Evolutionary conservation across 1,139 yeast species (phyloP).

Genomic region (Yamadazyma triangularis): DNA sequence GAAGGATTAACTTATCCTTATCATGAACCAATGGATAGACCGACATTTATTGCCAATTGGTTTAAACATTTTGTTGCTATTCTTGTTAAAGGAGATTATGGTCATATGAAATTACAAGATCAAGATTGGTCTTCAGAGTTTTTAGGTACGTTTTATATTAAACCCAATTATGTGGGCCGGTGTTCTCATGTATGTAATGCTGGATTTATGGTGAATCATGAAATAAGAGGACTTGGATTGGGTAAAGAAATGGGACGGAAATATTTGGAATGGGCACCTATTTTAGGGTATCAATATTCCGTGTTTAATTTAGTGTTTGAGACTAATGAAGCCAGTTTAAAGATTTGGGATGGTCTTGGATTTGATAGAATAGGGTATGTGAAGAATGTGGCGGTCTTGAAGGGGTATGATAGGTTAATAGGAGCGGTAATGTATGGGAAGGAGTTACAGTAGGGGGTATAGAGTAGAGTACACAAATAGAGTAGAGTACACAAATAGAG

Average conservation of each 20-base stretch:
- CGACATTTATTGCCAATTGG: slow-evolving; percentile 38
- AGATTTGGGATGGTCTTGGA: slow-evolving; percentile 73
- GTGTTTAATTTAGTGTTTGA: slow-evolving; percentile 82
- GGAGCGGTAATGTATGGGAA: slow-evolving; percentile 70
- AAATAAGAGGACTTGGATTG: slow-evolving; percentile 53
- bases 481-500: no score
- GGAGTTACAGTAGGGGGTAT: no score
- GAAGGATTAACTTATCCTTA: slow-evolving; percentile 52
- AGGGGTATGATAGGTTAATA: slow-evolving; percentile 55
- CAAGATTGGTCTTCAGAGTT: slow-evolving; percentile 37
- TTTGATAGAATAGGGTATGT: slow-evolving; percentile 69
- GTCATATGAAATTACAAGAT: slow-evolving; percentile 9
- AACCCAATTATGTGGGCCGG: slow-evolving; percentile 75
- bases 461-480: no score
- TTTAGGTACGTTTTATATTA: slow-evolving; percentile 69
- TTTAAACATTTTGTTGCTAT: slow-evolving; percentile 44
- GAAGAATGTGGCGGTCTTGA: slow-evolving; percentile 61
- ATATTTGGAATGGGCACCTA: slow-evolving; percentile 64
- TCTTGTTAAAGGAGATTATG: slow-evolving; percentile 32
- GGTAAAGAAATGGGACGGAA: slow-evolving; percentile 60
- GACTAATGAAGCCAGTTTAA: slow-evolving; percentile 61
- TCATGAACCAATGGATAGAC: slow-evolving; percentile 18
- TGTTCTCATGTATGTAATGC: slow-evolving; percentile 79
- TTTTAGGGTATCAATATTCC: slow-evolving; percentile 67
- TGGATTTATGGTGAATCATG: slow-evolving; percentile 62